These are phyloP conservation scores for Catharanthus roseus DNA, from an alignment of 257 asterid species.

Conservation along the genomic window DNA sequence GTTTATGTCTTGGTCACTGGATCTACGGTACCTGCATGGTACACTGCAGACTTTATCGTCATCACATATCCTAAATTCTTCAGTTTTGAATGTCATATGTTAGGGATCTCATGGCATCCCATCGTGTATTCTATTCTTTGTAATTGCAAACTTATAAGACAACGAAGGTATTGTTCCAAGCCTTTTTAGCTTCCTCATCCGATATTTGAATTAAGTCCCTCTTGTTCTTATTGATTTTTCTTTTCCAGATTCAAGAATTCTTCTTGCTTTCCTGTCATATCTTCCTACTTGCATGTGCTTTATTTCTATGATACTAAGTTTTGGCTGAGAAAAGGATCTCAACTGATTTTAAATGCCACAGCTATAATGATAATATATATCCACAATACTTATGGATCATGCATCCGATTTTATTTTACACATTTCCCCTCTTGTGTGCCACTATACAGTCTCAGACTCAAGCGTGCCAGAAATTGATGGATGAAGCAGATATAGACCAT, in stretches of 20 bases:
- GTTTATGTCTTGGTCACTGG: neutral
- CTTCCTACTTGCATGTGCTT: neutral
- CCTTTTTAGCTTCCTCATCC: neutral
- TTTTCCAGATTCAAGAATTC: neutral
- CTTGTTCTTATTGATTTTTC: neutral
- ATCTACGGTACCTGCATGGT: neutral
- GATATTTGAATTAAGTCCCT: neutral
- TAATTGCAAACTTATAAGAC: neutral
- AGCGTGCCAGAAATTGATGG: slow-evolving; percentile 64
- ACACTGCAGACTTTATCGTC: neutral
- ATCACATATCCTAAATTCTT: neutral
- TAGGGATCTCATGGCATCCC: neutral
- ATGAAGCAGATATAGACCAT: slow-evolving; percentile 71
- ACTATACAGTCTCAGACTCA: slow-evolving; percentile 67
- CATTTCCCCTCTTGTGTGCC: slow-evolving; percentile 11
- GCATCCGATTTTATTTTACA: neutral
- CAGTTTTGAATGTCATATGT: neutral
- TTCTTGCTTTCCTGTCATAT: neutral
- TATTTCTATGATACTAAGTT: neutral
- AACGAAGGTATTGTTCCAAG: neutral
- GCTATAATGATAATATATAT: neutral
- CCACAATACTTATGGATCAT: neutral
- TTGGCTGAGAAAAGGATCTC: neutral
- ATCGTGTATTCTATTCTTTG: neutral
- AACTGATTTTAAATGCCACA: neutral